A percentile compares a stretch with the other conserved stretches of the same genome.
phyloP scores from a whole-genome alignment of 106 monocot species.

The Acanthochlamys bracteata region DNA sequence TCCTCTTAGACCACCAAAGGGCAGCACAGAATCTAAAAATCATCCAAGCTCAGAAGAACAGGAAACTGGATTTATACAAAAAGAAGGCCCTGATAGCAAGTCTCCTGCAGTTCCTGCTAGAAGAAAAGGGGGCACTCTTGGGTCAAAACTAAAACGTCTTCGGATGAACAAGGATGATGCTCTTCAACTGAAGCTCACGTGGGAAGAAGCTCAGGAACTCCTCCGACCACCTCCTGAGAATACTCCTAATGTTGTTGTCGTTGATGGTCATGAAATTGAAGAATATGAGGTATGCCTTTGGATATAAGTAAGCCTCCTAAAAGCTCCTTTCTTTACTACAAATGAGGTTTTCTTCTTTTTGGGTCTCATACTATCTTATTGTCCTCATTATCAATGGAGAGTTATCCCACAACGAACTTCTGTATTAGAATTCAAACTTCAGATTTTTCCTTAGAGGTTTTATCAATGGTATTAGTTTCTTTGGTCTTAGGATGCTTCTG shows the following conservation, averaged over 20 bases:
- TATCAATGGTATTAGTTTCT: too few species aligned
- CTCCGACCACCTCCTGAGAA: conserved; percentile 61
- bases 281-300: conserved; percentile 70
- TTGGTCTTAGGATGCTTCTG: too few species aligned
- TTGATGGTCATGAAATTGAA: conserved; percentile 91
- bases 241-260: conserved; percentile 39
- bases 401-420: too few species aligned
- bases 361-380: too few species aligned
- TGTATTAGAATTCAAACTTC: too few species aligned
- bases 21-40: conserved; percentile 30
- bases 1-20: conserved; percentile 31
- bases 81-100: conserved; percentile 35
- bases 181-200: conserved; percentile 79
- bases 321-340: too few species aligned
- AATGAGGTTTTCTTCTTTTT: too few species aligned
- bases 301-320: too few species aligned
- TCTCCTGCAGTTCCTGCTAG: conserved; percentile 25
- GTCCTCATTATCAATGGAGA: too few species aligned
- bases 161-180: conserved; percentile 88
- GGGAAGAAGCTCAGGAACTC: conserved; percentile 94
- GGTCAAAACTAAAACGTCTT: conserved; percentile 70
- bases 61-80: conserved; percentile 39
- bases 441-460: too few species aligned
- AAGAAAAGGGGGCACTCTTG: conserved; percentile 53
- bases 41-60: conserved; percentile 27